Conservation (phyloP, 805 yeast species). For the Kluyveromyces aestuarii region DNA sequence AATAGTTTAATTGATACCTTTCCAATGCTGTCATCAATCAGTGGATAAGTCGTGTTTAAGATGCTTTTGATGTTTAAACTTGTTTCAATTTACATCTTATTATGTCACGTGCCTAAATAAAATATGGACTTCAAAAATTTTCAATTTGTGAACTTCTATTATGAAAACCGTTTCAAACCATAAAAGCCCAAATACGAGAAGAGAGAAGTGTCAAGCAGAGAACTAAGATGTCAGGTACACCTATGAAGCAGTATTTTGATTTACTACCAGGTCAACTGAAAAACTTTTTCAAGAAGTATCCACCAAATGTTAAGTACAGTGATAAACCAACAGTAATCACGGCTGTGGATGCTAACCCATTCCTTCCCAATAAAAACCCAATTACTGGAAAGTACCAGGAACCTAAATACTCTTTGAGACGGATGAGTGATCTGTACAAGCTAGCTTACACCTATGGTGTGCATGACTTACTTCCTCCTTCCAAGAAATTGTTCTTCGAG, state of each 20-base stretch:
- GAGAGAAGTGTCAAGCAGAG: neutral
- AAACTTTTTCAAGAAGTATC: slow-evolving; percentile 69
- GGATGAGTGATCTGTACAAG: slow-evolving; percentile 77
- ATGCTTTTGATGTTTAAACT: neutral
- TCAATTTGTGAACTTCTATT: no score
- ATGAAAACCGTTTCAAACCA: no score
- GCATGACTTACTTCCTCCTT: slow-evolving; percentile 58
- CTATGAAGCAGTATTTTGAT: slow-evolving; percentile 31
- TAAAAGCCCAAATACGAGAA: neutral
- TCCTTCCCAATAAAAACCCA: slow-evolving; percentile 76
- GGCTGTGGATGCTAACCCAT: slow-evolving; percentile 76
- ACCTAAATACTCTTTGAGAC: slow-evolving; percentile 70
- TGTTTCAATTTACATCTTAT: no score
- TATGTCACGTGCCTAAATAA: no score
- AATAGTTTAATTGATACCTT: neutral
- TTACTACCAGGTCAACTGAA: slow-evolving; percentile 63
- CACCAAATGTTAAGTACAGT: slow-evolving; percentile 66
- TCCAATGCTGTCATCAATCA: neutral
- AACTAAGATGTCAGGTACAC: slow-evolving; percentile 12
- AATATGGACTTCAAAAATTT: no score
- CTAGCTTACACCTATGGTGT: slow-evolving; percentile 77
- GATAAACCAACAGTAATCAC: slow-evolving; percentile 52
- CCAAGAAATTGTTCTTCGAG: slow-evolving; percentile 56
- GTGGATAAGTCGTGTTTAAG: no score
- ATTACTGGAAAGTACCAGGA: slow-evolving; percentile 69